These are phyloP conservation scores for Syzygium malaccense DNA, from an alignment of 441 rosid species.

Conservation along the genomic window DNA sequence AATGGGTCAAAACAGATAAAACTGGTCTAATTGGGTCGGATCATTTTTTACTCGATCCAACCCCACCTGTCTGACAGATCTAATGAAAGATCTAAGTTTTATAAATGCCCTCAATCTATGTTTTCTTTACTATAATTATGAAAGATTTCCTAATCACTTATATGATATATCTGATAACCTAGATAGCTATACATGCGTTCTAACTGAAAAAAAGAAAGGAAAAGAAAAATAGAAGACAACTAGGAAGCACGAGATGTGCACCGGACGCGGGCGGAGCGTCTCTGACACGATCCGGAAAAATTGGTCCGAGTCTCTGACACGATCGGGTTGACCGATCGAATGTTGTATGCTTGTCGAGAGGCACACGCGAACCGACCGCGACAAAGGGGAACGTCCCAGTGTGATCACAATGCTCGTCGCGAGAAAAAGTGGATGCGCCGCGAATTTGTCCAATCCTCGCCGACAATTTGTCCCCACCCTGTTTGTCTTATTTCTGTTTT, in stretches of 20 bases:
- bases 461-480: background rate
- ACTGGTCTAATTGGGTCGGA: too few relatives aligned
- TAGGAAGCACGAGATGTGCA: background rate
- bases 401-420: background rate
- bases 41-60: too few relatives aligned
- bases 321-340: background rate
- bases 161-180: background rate
- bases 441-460: background rate
- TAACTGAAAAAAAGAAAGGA: background rate
- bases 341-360: background rate
- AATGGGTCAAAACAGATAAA: too few relatives aligned
- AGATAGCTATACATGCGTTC: background rate
- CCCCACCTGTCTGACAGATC: rapidly evolving
- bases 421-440: background rate
- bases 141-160: background rate
- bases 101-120: background rate
- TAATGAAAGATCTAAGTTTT: too few relatives aligned
- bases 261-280: background rate
- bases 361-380: background rate
- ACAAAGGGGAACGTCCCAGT: background rate
- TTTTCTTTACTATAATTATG: background rate
- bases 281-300: background rate
- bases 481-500: too few relatives aligned
- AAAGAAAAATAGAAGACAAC: background rate
- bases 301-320: background rate